phyloP scores from a whole-genome alignment of 2,329 filamentous ascomycete genomes.

The Raffaelea albimanens region DNA sequence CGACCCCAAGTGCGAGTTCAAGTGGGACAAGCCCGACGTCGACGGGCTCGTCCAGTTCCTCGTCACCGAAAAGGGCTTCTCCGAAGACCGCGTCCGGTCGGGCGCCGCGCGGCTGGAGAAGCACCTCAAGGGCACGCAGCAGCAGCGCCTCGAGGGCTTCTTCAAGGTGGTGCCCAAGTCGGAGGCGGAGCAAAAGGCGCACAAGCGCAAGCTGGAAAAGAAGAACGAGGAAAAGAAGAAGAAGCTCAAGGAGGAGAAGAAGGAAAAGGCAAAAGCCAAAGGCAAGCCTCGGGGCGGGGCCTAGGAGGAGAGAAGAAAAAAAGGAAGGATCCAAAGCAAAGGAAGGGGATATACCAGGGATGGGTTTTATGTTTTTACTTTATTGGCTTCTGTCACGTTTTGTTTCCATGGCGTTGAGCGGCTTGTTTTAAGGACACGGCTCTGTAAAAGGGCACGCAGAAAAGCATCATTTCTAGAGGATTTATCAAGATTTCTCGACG shows the following conservation, averaged over 20 bases:
- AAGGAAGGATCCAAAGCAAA: too few species aligned
- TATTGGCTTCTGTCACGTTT: too few species aligned
- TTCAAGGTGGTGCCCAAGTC: constrained; percentile 91
- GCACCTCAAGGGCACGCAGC: constrained; percentile 83
- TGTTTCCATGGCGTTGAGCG: too few species aligned
- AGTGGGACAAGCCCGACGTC: constrained; percentile 90
- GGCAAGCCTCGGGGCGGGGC: constrained; percentile 66
- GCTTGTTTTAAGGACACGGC: too few species aligned
- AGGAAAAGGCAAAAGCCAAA: constrained; percentile 89
- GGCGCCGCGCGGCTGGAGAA: constrained; percentile 75
- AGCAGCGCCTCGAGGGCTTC: constrained; percentile 87
- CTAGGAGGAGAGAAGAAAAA: constrained; percentile 15
- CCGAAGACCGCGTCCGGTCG: constrained; percentile 79
- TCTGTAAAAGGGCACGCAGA: too few species aligned
- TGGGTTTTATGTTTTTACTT: too few species aligned
- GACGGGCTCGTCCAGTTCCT: constrained; percentile 85
- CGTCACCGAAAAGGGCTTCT: constrained; percentile 93
- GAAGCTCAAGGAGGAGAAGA: constrained; percentile 87
- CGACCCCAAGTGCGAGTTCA: constrained; percentile 86
- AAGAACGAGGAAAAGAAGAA: constrained; percentile 91
- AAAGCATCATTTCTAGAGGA: too few species aligned
- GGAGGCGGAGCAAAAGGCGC: constrained; percentile 68
- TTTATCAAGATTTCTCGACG: too few species aligned
- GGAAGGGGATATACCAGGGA: too few species aligned
- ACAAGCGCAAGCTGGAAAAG: constrained; percentile 92